Evolutionary conservation across 805 yeast genomes (phyloP).

Genomic region (Wickerhamomyces pijperi): DNA sequence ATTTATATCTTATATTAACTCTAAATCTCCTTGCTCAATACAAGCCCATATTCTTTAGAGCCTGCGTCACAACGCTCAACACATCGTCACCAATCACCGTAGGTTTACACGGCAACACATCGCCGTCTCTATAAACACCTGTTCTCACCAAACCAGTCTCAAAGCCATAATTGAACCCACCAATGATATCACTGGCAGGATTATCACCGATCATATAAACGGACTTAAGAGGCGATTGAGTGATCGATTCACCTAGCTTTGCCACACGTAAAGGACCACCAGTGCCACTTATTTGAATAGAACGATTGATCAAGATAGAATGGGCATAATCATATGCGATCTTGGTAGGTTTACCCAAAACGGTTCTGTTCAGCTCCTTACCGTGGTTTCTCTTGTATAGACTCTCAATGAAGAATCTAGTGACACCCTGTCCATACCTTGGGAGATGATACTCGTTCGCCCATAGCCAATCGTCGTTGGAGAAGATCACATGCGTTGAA

Average conservation of each 20-base stretch:
- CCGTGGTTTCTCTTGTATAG: constrained; percentile 47
- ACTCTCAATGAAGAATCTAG: constrained; percentile 49
- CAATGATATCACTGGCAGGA: constrained; percentile 85
- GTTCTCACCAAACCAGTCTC: constrained; percentile 72
- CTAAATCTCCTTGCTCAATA: too few species aligned
- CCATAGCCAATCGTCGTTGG: constrained; percentile 81
- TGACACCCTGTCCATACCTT: constrained; percentile 88
- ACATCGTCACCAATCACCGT: constrained; percentile 40
- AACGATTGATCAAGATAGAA: constrained; percentile 38
- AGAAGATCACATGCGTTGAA: constrained; percentile 61
- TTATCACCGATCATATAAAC: constrained; percentile 97
- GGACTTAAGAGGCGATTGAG: constrained; percentile 33
- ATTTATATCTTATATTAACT: too few species aligned
- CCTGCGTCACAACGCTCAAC: constrained; percentile 33
- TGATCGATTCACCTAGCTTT: constrained; percentile 14
- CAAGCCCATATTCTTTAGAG: constrained; percentile 10
- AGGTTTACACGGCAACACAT: constrained; percentile 33
- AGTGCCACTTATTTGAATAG: constrained; percentile 19
- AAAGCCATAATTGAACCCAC: constrained; percentile 88
- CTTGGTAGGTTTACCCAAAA: constrained; percentile 74
- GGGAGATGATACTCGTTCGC: constrained; percentile 71
- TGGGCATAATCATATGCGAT: constrained; percentile 80
- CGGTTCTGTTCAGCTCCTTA: constrained; percentile 34
- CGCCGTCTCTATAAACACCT: constrained; percentile 68
- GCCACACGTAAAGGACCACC: constrained; percentile 1